Percentiles rank a stretch among this genome's conserved stretches.
Evolutionary conservation across 768 basidiomycete genomes (phyloP).

Genomic region (Tylopilus sp.): DNA sequence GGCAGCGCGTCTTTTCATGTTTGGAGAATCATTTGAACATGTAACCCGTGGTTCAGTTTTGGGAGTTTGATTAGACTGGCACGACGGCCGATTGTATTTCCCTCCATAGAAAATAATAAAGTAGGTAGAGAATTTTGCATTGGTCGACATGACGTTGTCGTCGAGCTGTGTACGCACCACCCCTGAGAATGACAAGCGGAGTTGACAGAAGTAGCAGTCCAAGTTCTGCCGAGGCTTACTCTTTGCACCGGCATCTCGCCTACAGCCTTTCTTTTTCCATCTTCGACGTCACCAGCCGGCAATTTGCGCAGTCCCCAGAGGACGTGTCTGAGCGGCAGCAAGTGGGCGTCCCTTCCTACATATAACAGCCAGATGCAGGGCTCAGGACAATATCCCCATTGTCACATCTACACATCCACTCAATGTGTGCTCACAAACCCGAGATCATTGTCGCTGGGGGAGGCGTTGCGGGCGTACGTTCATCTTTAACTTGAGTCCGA

Average conservation of each 20-base stretch:
- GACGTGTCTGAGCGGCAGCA: conserved; percentile 22
- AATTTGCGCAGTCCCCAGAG: conserved; percentile 1
- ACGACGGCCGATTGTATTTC: background rate
- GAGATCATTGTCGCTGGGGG: conserved; percentile 29
- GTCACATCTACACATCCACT: background rate
- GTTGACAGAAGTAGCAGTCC: no score
- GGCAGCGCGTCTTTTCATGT: conserved; percentile 58
- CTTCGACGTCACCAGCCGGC: conserved; percentile 6
- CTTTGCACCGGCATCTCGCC: background rate
- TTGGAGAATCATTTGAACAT: conserved; percentile 43
- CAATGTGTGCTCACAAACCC: conserved; percentile 16
- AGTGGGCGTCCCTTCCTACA: background rate
- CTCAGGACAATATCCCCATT: background rate
- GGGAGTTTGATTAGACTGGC: no score
- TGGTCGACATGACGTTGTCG: no score
- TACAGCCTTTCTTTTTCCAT: background rate
- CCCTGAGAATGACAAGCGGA: no score
- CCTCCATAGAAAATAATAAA: background rate
- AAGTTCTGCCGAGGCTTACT: background rate
- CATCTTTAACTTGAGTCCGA: background rate
- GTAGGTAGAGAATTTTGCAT: no score
- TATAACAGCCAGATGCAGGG: conserved; percentile 7
- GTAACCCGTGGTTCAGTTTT: background rate
- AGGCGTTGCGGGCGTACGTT: conserved; percentile 27
- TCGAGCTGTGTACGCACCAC: no score